These are phyloP conservation scores for Erigeron philadelphicus DNA, from an alignment of 140 eudicot genomes.

Conservation along the genomic window DNA sequence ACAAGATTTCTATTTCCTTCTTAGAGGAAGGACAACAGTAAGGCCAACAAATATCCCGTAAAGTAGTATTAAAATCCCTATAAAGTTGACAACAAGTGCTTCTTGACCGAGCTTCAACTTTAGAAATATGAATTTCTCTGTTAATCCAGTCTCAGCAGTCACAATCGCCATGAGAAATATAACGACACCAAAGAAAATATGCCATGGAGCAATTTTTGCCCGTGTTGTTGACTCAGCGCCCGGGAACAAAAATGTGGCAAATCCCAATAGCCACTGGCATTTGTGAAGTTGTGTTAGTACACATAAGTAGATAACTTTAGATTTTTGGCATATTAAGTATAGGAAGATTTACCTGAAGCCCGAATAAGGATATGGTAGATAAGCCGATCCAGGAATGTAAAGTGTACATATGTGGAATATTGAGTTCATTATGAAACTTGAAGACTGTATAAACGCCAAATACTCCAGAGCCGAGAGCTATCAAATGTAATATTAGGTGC, in stretches of 20 bases:
- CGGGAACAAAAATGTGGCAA: slow-evolving; percentile 46
- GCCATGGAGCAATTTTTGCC: slow-evolving; percentile 63
- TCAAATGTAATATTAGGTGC: slow-evolving; percentile 48
- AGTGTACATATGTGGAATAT: slow-evolving; percentile 51
- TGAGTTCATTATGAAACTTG: slow-evolving; percentile 50
- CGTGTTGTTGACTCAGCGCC: slow-evolving; percentile 41
- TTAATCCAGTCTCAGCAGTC: slow-evolving; percentile 50
- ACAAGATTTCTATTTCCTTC: slow-evolving; percentile 11
- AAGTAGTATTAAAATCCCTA: slow-evolving; percentile 50
- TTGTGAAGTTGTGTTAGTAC: slow-evolving; percentile 18
- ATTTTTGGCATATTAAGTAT: background rate
- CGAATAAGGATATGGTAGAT: slow-evolving; percentile 52
- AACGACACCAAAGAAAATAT: slow-evolving; percentile 44
- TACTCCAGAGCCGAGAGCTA: slow-evolving; percentile 52
- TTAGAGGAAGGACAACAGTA: slow-evolving; percentile 34
- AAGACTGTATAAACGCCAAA: slow-evolving; percentile 60
- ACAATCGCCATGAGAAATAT: slow-evolving; percentile 52
- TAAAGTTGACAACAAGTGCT: slow-evolving; percentile 62
- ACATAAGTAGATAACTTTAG: background rate
- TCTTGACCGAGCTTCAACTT: slow-evolving; percentile 41
- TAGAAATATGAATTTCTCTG: slow-evolving; percentile 43
- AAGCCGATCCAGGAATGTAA: slow-evolving; percentile 85
- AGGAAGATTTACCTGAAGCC: slow-evolving; percentile 46
- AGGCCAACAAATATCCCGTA: slow-evolving; percentile 52
- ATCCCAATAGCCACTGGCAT: slow-evolving; percentile 48